phyloP scores from a whole-genome alignment of 2,329 filamentous ascomycete species.

The Amesomyces nigricolor region DNA sequence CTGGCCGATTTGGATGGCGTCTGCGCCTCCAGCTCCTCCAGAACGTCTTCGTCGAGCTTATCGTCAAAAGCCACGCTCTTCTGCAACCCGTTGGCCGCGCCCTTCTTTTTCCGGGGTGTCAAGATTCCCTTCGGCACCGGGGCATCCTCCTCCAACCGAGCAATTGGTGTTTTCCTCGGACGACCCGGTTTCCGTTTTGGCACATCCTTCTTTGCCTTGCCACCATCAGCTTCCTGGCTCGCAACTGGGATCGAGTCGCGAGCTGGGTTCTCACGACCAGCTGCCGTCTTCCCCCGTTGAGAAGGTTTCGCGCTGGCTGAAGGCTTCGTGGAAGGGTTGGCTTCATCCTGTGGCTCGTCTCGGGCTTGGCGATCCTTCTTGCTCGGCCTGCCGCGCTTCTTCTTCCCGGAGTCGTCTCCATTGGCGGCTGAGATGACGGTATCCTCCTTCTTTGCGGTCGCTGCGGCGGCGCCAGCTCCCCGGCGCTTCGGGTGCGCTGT shows the following conservation, averaged over 20 bases:
- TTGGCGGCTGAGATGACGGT: not conserved
- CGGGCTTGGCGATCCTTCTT: slow-evolving; percentile 12
- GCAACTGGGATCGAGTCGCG: not conserved
- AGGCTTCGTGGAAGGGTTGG: not conserved
- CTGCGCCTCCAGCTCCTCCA: slow-evolving; percentile 39
- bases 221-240: not conserved
- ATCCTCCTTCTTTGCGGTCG: not conserved
- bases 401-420: slow-evolving; percentile 8
- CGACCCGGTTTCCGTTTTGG: not conserved
- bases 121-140: slow-evolving; percentile 49
- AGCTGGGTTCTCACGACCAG: not conserved
- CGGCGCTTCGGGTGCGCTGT: not conserved
- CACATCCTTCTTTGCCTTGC: not conserved
- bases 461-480: not conserved
- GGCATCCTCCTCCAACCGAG: slow-evolving; percentile 13
- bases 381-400: slow-evolving; percentile 18
- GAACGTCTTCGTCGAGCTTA: slow-evolving; percentile 40
- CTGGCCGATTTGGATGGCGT: slow-evolving; percentile 17
- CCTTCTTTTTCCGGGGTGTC: slow-evolving; percentile 41
- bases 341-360: not conserved
- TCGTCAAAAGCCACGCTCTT: slow-evolving; percentile 54
- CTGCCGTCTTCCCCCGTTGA: not conserved
- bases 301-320: not conserved
- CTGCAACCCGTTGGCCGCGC: slow-evolving; percentile 31
- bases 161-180: not conserved